These are phyloP conservation scores for Madurella fahalii DNA, from an alignment of 2,329 filamentous ascomycete genomes.

Conservation along the genomic window DNA sequence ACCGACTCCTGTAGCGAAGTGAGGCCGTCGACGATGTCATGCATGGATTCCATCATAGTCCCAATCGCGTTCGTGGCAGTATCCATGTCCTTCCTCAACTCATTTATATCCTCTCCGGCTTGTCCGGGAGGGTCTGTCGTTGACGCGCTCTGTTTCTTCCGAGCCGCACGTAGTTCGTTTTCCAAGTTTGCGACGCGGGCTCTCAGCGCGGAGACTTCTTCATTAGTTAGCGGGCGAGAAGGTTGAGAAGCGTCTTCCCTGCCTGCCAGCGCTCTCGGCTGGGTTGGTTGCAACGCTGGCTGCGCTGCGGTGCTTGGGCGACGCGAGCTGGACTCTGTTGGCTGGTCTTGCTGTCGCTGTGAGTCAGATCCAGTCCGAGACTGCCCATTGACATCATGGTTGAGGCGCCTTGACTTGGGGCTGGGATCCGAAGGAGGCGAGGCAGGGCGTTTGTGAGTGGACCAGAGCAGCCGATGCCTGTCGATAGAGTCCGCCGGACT, in stretches of 20 bases:
- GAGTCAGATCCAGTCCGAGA: not conserved
- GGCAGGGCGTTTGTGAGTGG: constrained; percentile 17
- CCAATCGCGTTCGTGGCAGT: constrained; percentile 9
- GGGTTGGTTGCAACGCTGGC: not conserved
- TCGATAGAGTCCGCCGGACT: not conserved
- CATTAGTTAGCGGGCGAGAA: not conserved
- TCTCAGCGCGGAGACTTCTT: not conserved
- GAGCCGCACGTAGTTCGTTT: constrained; percentile 9
- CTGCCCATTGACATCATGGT: not conserved
- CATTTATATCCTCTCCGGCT: not conserved
- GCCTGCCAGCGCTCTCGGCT: not conserved
- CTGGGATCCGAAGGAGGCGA: constrained; percentile 8
- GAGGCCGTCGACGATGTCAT: constrained; percentile 17
- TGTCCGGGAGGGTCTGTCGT: not conserved
- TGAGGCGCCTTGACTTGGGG: constrained; percentile 6
- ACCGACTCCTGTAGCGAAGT: constrained; percentile 14
- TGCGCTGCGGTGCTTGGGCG: not conserved
- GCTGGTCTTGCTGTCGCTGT: constrained; percentile 4
- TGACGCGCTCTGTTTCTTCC: constrained; percentile 2
- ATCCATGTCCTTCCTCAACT: constrained; percentile 8
- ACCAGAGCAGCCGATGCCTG: not conserved
- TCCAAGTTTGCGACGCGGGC: constrained; percentile 8
- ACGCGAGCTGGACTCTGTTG: not conserved
- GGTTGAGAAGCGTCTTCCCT: not conserved
- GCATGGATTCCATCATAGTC: constrained; percentile 23